Percentiles rank a stretch among this genome's conserved stretches.
These are phyloP conservation scores for Fagus crenata DNA, from an alignment of 306 rosid species.

Conservation along the genomic window DNA sequence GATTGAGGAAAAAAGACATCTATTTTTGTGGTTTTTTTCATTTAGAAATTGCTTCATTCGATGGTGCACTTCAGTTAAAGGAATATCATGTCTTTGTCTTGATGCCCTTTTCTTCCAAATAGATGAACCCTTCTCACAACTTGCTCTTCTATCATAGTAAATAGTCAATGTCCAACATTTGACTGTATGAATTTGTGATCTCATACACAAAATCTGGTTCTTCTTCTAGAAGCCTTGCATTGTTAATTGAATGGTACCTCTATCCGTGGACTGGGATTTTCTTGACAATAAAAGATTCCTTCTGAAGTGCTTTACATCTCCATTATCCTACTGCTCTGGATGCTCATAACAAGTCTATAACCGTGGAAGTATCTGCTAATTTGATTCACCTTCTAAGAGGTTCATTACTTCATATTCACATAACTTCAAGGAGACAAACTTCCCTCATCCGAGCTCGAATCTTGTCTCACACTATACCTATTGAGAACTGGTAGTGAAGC, in stretches of 20 bases:
- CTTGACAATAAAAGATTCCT: conserved; percentile 23
- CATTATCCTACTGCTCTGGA: conserved; percentile 27
- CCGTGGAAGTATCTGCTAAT: conserved; percentile 33
- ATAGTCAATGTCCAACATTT: conserved; percentile 27
- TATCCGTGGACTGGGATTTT: conserved; percentile 26
- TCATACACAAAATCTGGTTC: conserved; percentile 22
- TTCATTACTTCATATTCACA: conserved; percentile 39
- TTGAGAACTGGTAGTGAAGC: conserved; percentile 86
- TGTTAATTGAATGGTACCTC: conserved; percentile 17
- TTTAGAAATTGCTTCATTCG: conserved; percentile 24
- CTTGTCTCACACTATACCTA: conserved; percentile 68
- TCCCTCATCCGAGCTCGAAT: conserved; percentile 84
- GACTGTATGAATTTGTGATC: conserved; percentile 13
- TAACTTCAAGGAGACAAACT: conserved; percentile 69
- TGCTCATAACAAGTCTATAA: conserved; percentile 25
- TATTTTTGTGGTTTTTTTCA: conserved; percentile 26
- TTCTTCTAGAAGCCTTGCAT: conserved; percentile 21
- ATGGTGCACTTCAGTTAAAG: conserved; percentile 11
- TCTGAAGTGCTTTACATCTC: conserved; percentile 30
- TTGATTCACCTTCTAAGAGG: conserved; percentile 40
- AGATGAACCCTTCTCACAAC: conserved; percentile 8
- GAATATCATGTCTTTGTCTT: conserved; percentile 15
- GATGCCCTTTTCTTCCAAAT: conserved; percentile 26
- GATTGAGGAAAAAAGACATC: conserved; percentile 31
- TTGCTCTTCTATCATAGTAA: conserved; percentile 21